phyloP scores from a whole-genome alignment of 306 rosid species.

The Gynostemma pentaphyllum region DNA sequence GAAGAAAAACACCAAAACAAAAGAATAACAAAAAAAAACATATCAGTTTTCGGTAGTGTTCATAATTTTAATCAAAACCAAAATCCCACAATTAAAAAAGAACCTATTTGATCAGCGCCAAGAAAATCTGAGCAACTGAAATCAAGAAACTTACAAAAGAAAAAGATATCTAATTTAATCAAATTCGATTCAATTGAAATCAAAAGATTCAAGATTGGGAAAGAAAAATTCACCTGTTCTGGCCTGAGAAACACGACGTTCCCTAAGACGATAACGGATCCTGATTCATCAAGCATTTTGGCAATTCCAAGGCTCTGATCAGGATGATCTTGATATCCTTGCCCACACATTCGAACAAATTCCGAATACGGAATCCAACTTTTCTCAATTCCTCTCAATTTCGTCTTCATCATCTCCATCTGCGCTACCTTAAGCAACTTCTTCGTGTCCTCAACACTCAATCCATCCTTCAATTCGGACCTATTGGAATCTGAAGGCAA shows the following conservation, averaged over 20 bases:
- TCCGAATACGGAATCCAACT: slow-evolving; percentile 48
- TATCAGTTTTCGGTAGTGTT: slow-evolving; percentile 24
- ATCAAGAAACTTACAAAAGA: background rate
- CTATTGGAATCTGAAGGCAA: background rate
- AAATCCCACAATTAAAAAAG: background rate
- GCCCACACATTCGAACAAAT: slow-evolving; percentile 52
- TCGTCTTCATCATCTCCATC: slow-evolving; percentile 53
- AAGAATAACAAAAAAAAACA: slow-evolving; percentile 18
- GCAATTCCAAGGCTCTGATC: slow-evolving; percentile 42
- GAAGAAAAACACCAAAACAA: slow-evolving; percentile 12
- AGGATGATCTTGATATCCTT: slow-evolving; percentile 35
- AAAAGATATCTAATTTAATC: background rate
- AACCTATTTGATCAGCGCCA: slow-evolving; percentile 11
- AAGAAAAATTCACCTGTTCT: slow-evolving; percentile 49
- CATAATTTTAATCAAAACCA: background rate
- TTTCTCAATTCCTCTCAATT: slow-evolving; percentile 28
- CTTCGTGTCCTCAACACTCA: slow-evolving; percentile 38
- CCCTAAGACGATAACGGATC: slow-evolving; percentile 67
- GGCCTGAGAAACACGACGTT: slow-evolving; percentile 61
- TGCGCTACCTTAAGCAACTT: slow-evolving; percentile 55
- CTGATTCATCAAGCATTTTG: slow-evolving; percentile 59
- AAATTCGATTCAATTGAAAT: background rate
- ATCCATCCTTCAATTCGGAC: background rate
- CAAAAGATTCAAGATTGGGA: background rate
- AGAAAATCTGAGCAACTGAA: slow-evolving; percentile 8